Percentiles rank a stretch among this genome's conserved stretches.
Evolutionary conservation across 352 stramenopile species (phyloP).

Genomic region (Elongisporangium anandrum): DNA sequence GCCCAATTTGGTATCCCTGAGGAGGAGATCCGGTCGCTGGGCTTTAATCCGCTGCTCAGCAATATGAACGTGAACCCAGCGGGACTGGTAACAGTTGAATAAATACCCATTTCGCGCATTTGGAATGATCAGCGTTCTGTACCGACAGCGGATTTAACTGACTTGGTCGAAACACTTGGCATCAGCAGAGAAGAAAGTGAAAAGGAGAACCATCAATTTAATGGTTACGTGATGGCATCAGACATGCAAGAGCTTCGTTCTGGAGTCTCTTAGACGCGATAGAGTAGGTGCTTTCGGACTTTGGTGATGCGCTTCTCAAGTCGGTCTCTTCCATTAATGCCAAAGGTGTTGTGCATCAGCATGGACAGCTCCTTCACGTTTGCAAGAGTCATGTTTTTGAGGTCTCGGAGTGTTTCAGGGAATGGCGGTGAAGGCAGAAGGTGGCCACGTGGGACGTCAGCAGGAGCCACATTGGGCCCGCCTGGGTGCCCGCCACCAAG

Average conservation of each 20-base stretch:
- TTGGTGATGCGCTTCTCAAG: not conserved
- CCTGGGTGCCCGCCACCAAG: too few species aligned
- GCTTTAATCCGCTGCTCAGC: slow-evolving; percentile 50
- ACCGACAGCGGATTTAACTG: too few species aligned
- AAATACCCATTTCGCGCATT: slow-evolving; percentile 11
- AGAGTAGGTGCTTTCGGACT: not conserved
- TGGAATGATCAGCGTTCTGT: too few species aligned
- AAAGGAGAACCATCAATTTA: slow-evolving; percentile 4
- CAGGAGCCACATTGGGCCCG: too few species aligned
- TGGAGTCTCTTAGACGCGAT: not conserved
- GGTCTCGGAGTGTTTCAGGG: too few species aligned
- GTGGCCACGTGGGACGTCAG: too few species aligned
- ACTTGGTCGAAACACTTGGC: not conserved
- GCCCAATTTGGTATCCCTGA: slow-evolving; percentile 62
- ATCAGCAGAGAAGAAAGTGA: slow-evolving; percentile 3
- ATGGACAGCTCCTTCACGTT: not conserved
- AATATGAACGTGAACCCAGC: slow-evolving; percentile 64
- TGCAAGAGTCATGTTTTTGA: too few species aligned
- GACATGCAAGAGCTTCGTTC: not conserved
- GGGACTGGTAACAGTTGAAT: slow-evolving; percentile 65
- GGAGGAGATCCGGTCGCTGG: slow-evolving; percentile 61
- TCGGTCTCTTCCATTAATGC: not conserved
- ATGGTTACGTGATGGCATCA: not conserved
- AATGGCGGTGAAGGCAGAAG: not conserved
- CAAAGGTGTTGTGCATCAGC: not conserved